Conservation (phyloP, 805 yeast species). For the Grigorovia humatica region DNA sequence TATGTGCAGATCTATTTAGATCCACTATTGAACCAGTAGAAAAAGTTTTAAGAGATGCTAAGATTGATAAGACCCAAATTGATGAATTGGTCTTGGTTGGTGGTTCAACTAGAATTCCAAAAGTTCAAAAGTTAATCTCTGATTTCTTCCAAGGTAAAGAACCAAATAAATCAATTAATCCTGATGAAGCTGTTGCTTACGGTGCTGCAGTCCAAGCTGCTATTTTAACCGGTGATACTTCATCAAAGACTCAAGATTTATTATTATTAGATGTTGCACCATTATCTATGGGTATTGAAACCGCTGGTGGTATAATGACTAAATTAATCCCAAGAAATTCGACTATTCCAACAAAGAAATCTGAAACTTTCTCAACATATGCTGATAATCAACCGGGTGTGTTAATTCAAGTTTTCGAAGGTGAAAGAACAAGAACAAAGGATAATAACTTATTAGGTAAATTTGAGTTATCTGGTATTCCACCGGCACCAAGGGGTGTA, state of each 20-base stretch:
- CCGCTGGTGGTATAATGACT: conserved; percentile 99
- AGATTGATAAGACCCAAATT: conserved; percentile 80
- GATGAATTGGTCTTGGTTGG: conserved; percentile 92
- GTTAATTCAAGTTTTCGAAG: conserved; percentile 92
- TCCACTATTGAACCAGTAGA: conserved; percentile 91
- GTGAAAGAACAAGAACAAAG: conserved; percentile 94
- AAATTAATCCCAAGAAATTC: conserved; percentile 95
- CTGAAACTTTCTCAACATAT: conserved; percentile 92
- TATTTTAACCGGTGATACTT: conserved; percentile 89
- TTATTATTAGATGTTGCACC: conserved; percentile 95
- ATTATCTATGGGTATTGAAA: conserved; percentile 93
- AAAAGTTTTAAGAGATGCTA: conserved; percentile 84
- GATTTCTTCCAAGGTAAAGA: conserved; percentile 97
- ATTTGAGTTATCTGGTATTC: conserved; percentile 92
- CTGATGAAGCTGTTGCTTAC: conserved; percentile 98
- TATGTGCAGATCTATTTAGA: conserved; percentile 89
- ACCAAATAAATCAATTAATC: conserved; percentile 93
- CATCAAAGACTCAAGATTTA: conserved; percentile 92
- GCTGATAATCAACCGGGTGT: conserved; percentile 99
- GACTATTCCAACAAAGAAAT: conserved; percentile 94
- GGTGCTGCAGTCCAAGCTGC: conserved; percentile 99
- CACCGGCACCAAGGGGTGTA: conserved; percentile 98
- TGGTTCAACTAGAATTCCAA: conserved; percentile 98
- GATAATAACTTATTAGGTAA: conserved; percentile 96
- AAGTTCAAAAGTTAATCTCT: conserved; percentile 87